These are phyloP conservation scores for Kazachstania taianensis DNA, from an alignment of 805 yeast genomes.

Conservation along the genomic window DNA sequence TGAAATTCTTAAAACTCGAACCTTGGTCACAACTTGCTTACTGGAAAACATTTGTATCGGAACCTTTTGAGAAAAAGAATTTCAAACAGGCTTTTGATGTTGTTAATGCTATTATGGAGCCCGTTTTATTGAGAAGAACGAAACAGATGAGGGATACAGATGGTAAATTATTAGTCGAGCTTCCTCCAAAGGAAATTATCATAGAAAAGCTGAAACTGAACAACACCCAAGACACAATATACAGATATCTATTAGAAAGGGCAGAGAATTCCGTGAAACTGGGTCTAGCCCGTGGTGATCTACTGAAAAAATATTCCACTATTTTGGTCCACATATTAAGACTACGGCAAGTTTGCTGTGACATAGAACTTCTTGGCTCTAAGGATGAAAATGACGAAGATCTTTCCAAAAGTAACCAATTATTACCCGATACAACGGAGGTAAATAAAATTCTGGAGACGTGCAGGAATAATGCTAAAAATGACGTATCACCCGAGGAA, in stretches of 20 bases:
- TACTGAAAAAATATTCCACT: constrained; percentile 63
- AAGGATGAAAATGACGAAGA: constrained; percentile 46
- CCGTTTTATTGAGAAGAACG: constrained; percentile 74
- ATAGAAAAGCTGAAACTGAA: constrained; percentile 61
- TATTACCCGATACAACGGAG: constrained; percentile 6
- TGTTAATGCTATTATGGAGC: constrained; percentile 77
- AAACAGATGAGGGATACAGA: constrained; percentile 68
- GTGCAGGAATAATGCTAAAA: neutral
- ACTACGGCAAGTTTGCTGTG: constrained; percentile 83
- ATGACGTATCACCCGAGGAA: constrained; percentile 1
- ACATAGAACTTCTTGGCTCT: constrained; percentile 51
- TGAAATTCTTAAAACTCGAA: constrained; percentile 64
- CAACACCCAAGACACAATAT: constrained; percentile 53
- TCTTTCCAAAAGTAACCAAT: constrained; percentile 14
- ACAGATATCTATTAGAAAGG: constrained; percentile 54
- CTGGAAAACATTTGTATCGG: constrained; percentile 80
- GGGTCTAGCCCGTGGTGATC: constrained; percentile 53
- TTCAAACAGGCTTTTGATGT: constrained; percentile 67
- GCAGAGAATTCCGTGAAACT: constrained; percentile 56
- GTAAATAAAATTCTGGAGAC: constrained; percentile 1
- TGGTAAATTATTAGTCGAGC: constrained; percentile 62
- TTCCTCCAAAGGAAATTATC: constrained; percentile 67
- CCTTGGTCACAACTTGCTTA: constrained; percentile 83
- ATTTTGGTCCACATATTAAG: constrained; percentile 77
- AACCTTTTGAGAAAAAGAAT: constrained; percentile 70